Base-by-base conservation (phyloP, 176 grass and related monocot species). In the Olyra latifolia region DNA sequence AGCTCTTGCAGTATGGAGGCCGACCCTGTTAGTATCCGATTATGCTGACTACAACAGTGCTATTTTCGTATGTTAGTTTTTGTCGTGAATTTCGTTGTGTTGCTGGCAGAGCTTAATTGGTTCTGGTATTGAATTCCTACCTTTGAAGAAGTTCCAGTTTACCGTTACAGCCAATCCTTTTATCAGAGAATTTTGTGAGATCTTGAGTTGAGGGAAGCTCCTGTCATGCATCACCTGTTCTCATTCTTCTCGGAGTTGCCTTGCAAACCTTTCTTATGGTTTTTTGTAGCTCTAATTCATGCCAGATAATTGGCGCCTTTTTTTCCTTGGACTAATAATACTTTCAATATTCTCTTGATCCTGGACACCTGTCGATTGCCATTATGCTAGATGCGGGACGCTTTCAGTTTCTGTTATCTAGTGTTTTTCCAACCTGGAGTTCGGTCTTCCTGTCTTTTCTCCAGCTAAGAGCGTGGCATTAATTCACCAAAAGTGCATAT, bases 401-500 rank as follows among this genome's bases (percentile, higher is more conserved):
- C 78, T 58, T 65, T 50, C 58, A 24, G n/a, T 84, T 69, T 66
- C 67, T 85, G 56, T 65, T 80, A 39, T 48, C n/a, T 40, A 64
- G 46, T 76, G 69, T 8, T 65, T 81, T 60, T 69, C 71, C 84
- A 89, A 79, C 71, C 72, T 80, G 77, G 87, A 47, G 62, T 22
- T 76, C 53, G 39, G 5, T 32, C 43, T 72, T 66, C 46, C 70
- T 59, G 46, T 20, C 72, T 52, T 41, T 79, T 61, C 60, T 48
- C 77, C 71, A 48, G 39, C 82, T 82, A 82, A 65, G 56, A 65
- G 47, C 35, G 71, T 48, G 79, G 39, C 72, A 81, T 76, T 72
- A 55, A 10, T 72, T 23, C 82, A 72, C n/a, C 47, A 65, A 71
- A 77, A 40, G 4, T 14, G 11, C 8, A 23, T 50, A 57, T 72